Conservation (phyloP, 2,329 filamentous ascomycete species). For the Botrytis porri region DNA sequence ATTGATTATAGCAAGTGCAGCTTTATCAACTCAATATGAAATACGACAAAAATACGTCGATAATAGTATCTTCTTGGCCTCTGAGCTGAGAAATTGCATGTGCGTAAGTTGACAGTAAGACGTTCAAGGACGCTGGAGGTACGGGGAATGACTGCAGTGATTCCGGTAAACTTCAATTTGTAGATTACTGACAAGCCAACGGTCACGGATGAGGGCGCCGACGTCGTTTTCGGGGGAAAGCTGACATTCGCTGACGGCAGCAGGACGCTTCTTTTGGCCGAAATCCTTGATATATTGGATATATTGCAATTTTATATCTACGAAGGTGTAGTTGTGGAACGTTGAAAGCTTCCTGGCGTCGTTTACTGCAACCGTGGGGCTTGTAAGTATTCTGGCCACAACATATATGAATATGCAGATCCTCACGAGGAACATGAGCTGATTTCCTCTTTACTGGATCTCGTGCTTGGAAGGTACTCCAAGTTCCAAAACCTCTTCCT, state of each 20-base stretch:
- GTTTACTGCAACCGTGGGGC: conserved; percentile 10
- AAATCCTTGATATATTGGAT: conserved; percentile 17
- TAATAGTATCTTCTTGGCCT: conserved; percentile 2
- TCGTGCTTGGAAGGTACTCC: background rate
- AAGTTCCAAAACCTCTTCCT: conserved; percentile 4
- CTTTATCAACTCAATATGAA: conserved; percentile 18
- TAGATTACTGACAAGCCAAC: conserved; percentile 12
- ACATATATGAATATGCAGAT: conserved; percentile 19
- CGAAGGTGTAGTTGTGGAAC: conserved; percentile 9
- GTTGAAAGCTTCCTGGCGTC: conserved; percentile 5
- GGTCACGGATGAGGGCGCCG: conserved; percentile 4
- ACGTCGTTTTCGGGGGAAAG: conserved; percentile 4
- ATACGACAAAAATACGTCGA: conserved; percentile 16
- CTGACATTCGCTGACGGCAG: conserved; percentile 19
- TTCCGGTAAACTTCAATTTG: conserved; percentile 16
- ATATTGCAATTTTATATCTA: conserved; percentile 10
- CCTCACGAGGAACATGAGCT: conserved; percentile 15
- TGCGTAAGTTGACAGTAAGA: conserved; percentile 7
- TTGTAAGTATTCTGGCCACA: background rate
- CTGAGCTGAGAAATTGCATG: background rate
- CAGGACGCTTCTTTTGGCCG: background rate
- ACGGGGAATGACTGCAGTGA: conserved; percentile 17
- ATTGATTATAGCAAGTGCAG: conserved; percentile 12
- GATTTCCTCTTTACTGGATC: conserved; percentile 9
- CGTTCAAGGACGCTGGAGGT: background rate